Base-by-base conservation (phyloP, 305 asterid species). In the Stenogyne calaminthoides region DNA sequence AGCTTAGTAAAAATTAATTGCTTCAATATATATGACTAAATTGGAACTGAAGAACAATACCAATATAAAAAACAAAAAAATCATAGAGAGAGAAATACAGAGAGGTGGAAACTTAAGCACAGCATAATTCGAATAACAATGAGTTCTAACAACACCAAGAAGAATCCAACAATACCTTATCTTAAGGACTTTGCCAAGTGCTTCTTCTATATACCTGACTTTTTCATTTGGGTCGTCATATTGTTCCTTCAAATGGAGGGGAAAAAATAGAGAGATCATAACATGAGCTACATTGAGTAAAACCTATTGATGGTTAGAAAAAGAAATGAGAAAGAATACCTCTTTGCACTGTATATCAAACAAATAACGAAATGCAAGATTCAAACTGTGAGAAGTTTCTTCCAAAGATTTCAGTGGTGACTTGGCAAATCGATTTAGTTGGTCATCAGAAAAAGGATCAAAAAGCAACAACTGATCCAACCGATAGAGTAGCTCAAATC, bases 361-460 rank as follows among this genome's bases (percentile, higher is more conserved):
- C 67, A 70, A 70, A 58, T 27, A 25, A 15, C 27, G 40, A 58
- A 70, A 70, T 70, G 67, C 67, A 11, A 16, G 32, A 63, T 58
- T 25, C 59, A 70, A 59, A 70, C 68, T 40, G 59, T 22, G 58
- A 42, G 67, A 22, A 58, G 47, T 71, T 61, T 72, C 76, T 9
- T 12, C 67, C 76, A 72, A 61, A 19, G 63, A 51, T 62, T 46
- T 72, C 70, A 62, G 39, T 6, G 70, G 42, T 11, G 57, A 47
- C 54, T 32, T 51, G 39, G 27, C 70, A 51, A 62, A 72, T 12
- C 5, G 76, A 65, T 73, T 73, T 11, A 73, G 71, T 63, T 73
- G 77, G 57, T 73, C 71, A 52, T 37, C 77, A 9, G 65, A 51
- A 16, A 52, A 73, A 54, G 63, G 77, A 64, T 64, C 71, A 39